Conservation (phyloP, 2,329 filamentous ascomycete species). For the Aureobasidium sp. region DNA sequence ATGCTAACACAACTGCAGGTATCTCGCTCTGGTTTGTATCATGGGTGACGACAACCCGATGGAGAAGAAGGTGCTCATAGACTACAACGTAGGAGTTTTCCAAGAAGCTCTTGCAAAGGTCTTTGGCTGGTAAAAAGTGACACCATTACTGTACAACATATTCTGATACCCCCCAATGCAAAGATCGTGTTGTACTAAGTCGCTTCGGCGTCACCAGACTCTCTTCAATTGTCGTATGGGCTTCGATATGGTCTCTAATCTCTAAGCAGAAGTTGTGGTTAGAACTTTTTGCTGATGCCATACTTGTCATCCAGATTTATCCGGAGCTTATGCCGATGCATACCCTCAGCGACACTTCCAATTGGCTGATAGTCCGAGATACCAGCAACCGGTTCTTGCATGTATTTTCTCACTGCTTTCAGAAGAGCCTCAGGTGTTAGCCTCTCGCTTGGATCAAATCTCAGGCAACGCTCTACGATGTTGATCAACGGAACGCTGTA, state of each 20-base stretch:
- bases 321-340: neutral
- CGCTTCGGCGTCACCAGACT: neutral
- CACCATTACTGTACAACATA: neutral
- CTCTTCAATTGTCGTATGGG: neutral
- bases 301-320: neutral
- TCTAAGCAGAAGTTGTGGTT: neutral
- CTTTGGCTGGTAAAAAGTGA: constrained; percentile 39
- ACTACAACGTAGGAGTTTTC: constrained; percentile 78
- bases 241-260: neutral
- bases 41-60: constrained; percentile 76
- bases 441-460: neutral
- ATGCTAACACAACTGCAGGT: constrained; percentile 34
- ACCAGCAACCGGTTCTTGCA: neutral
- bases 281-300: neutral
- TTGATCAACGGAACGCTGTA: neutral
- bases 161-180: neutral
- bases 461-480: neutral
- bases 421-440: neutral
- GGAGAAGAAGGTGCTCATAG: constrained; percentile 74
- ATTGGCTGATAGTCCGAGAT: no score
- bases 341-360: no score
- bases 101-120: constrained; percentile 72
- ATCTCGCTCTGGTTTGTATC: constrained; percentile 73
- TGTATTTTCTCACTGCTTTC: neutral
- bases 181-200: neutral